These are phyloP conservation scores for Suillus subluteus DNA, from an alignment of 768 basidiomycete genomes.

Conservation along the genomic window DNA sequence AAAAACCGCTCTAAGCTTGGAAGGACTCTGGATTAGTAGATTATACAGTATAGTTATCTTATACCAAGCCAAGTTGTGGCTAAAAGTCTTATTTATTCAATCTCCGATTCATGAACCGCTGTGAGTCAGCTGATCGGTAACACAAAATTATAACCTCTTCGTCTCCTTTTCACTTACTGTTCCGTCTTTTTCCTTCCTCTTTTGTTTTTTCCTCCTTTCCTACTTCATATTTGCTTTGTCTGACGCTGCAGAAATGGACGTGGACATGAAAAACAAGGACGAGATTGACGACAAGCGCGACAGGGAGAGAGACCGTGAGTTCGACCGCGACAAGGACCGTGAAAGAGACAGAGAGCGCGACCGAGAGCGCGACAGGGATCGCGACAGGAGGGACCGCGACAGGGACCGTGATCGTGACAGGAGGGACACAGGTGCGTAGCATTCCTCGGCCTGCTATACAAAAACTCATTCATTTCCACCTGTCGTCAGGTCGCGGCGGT, in stretches of 20 bases:
- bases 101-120: constrained; percentile 18
- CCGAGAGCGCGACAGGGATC: constrained; percentile 48
- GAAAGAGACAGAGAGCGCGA: constrained; percentile 47
- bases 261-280: constrained; percentile 82
- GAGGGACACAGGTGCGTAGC: constrained; percentile 59
- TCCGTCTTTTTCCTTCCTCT: constrained; percentile 14
- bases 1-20: not conserved
- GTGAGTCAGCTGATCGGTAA: constrained; percentile 24
- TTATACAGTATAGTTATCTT: not conserved
- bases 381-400: constrained; percentile 44
- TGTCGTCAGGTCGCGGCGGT: constrained; percentile 44
- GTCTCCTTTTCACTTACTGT: constrained; percentile 6
- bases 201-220: constrained; percentile 14
- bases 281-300: constrained; percentile 67
- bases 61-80: not conserved
- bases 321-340: constrained; percentile 38
- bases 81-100: constrained; percentile 8
- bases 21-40: not conserved
- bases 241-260: constrained; percentile 56
- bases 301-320: constrained; percentile 36
- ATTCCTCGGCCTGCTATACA: constrained; percentile 4
- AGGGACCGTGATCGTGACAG: constrained; percentile 52
- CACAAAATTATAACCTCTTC: constrained; percentile 16
- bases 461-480: constrained; percentile 9
- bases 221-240: constrained; percentile 9